These are phyloP conservation scores for Pharnaceum exiguum DNA, from an alignment of 148 eudicot genomes.

Conservation along the genomic window DNA sequence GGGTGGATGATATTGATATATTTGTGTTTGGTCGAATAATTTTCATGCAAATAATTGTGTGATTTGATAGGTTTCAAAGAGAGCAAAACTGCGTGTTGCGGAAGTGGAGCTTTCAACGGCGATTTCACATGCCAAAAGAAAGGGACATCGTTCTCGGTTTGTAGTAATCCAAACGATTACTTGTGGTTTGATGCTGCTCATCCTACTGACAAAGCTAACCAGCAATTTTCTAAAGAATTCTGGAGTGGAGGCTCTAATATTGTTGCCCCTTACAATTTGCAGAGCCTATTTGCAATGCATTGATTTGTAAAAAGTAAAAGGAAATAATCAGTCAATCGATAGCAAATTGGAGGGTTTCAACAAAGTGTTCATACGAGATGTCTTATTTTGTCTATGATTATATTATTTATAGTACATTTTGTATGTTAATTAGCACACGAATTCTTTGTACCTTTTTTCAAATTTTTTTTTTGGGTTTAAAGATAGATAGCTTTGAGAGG, in stretches of 20 bases:
- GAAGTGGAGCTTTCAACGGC: slow-evolving; percentile 32
- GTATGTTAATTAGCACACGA: slow-evolving; percentile 11
- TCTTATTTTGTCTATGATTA: slow-evolving; percentile 10
- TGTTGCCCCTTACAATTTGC: slow-evolving; percentile 44
- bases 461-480: not conserved
- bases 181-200: slow-evolving; percentile 53
- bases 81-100: slow-evolving; percentile 38
- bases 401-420: slow-evolving; percentile 18
- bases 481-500: not conserved
- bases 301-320: slow-evolving; percentile 8
- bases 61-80: slow-evolving; percentile 30
- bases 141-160: slow-evolving; percentile 23
- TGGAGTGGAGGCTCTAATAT: slow-evolving; percentile 44
- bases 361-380: no score
- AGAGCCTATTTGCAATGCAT: slow-evolving; percentile 27
- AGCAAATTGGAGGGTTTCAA: no score
- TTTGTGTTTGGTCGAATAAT: not conserved
- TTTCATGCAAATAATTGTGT: slow-evolving; percentile 1
- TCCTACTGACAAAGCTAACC: slow-evolving; percentile 38
- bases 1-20: not conserved
- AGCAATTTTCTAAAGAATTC: slow-evolving; percentile 35
- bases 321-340: not conserved
- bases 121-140: slow-evolving; percentile 30
- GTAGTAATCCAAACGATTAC: slow-evolving; percentile 33
- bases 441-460: slow-evolving; percentile 5